Evolutionary conservation across 768 basidiomycete species (phyloP).

Genomic region (Galerina sulciceps): DNA sequence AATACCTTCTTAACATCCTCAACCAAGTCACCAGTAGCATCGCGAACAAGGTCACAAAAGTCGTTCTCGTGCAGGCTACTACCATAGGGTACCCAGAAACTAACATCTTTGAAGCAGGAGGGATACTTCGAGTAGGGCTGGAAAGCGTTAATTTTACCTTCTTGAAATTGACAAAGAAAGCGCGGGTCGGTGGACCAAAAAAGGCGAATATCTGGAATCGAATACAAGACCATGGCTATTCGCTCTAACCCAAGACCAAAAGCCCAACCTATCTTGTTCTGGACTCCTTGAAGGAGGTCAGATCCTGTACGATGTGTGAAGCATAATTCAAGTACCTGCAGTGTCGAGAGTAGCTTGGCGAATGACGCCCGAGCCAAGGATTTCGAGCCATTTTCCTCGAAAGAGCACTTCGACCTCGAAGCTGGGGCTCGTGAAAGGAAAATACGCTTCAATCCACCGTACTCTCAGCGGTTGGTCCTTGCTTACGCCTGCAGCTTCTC

Average conservation of each 20-base stretch:
- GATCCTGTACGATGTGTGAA: not conserved
- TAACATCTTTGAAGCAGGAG: slow-evolving; percentile 90
- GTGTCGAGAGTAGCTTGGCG: slow-evolving; percentile 86
- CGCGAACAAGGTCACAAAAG: slow-evolving; percentile 93
- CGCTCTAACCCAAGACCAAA: slow-evolving; percentile 97
- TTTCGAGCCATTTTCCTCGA: slow-evolving; percentile 95
- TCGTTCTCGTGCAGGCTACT: slow-evolving; percentile 86
- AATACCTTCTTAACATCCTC: slow-evolving; percentile 88
- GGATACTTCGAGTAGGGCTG: slow-evolving; percentile 93
- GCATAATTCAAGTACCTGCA: slow-evolving; percentile 62
- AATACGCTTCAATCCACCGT: slow-evolving; percentile 97
- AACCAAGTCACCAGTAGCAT: slow-evolving; percentile 89
- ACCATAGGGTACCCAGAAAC: slow-evolving; percentile 84
- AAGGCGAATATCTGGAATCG: slow-evolving; percentile 95
- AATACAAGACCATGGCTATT: slow-evolving; percentile 97
- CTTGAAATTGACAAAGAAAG: slow-evolving; percentile 85
- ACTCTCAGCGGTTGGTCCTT: slow-evolving; percentile 78
- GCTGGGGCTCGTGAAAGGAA: slow-evolving; percentile 97
- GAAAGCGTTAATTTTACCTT: slow-evolving; percentile 80
- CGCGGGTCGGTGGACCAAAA: slow-evolving; percentile 94
- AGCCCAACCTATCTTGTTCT: slow-evolving; percentile 93
- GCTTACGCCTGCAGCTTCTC: slow-evolving; percentile 52
- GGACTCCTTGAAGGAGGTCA: slow-evolving; percentile 54
- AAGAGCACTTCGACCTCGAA: slow-evolving; percentile 98
- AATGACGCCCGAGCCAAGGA: slow-evolving; percentile 92